Base-by-base conservation (phyloP, 306 rosid genomes). In the Gynostemma pentaphyllum region DNA sequence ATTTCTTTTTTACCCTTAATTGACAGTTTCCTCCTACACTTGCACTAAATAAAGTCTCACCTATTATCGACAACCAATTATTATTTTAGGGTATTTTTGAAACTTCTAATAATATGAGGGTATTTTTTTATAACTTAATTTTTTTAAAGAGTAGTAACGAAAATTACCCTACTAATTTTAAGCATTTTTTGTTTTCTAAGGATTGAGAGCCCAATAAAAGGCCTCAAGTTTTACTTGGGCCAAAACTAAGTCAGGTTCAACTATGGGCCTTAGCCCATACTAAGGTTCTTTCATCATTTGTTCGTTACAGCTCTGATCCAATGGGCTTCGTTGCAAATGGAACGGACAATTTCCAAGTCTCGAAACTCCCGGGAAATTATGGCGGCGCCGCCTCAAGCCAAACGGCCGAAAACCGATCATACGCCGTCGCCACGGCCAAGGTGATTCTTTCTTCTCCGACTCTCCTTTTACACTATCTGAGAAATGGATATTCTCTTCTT, bases 381-480 rank as follows among this genome's bases (percentile, higher is more conserved):
- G 62, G 63, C 63, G 63, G 44, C 63, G 4, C n/a, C 63, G 28
- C 34, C 63, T 18, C 26, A 56, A 39, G 34, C 10, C 63, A 56
- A 56, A 44, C 45, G 63, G 45, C 63, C 26, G 27, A 56, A 56
- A 18, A 32, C 14, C 63, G 45, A 56, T 56, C 63, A 30, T 4
- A 4, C 45, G 9, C 63, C 45, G n/a, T 34, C 27, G 5, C 9
- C n/a, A n/a, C n/a, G n/a, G 16, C 45, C 45, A n/a, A n/a, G 63
- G 63, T 56, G 34, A 56, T 18, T 55, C 63, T 34, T 10, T n/a
- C 16, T 3, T 56, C 45, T 56, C 45, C 27, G n/a, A n/a, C n/a
- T n/a, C n/a, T n/a, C n/a, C n/a, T n/a, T 32, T 32, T 11, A 30
- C 16, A 39, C 27, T n/a, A 15, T 32, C 22, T 42, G 22, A 22